Evolutionary conservation across 805 yeast genomes (phyloP).

Genomic region (Barnettozyma populi): DNA sequence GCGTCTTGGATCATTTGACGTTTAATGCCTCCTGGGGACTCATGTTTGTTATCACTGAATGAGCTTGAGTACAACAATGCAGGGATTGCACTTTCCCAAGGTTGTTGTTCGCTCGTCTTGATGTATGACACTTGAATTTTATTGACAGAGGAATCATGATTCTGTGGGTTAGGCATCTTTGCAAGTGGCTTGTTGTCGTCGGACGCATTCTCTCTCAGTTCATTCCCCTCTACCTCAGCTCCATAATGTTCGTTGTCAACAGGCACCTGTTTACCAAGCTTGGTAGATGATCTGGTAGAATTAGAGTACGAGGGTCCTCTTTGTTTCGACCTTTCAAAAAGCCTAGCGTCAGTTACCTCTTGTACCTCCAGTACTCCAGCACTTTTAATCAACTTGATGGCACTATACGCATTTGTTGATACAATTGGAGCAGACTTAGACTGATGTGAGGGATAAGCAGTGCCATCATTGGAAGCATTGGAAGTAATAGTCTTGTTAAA

Average conservation of each 20-base stretch:
- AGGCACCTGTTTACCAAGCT: neutral
- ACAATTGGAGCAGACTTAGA: conserved; percentile 4
- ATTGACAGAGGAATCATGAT: neutral
- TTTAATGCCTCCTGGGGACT: neutral
- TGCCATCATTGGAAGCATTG: neutral
- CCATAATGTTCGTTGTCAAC: neutral
- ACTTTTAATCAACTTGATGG: neutral
- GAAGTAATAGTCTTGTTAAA: neutral
- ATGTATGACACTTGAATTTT: neutral
- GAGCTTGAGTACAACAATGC: conserved; percentile 1
- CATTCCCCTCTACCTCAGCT: neutral
- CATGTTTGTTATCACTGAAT: neutral
- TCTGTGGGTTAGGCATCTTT: neutral
- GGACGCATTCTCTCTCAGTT: neutral
- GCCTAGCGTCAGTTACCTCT: too few species aligned
- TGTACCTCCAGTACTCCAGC: neutral
- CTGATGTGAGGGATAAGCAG: neutral
- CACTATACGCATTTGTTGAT: neutral
- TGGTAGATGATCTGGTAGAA: neutral
- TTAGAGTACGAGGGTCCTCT: neutral
- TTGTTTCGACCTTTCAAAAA: neutral
- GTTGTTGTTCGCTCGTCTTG: neutral
- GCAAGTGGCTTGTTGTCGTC: neutral
- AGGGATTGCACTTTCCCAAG: conserved; percentile 5
- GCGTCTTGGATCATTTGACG: conserved; percentile 8